Evolutionary conservation across 371 early-diverging fungal species (phyloP), one percentile per base, ranked within the genome.

Genomic region (Rhizopus delemar): DNA sequence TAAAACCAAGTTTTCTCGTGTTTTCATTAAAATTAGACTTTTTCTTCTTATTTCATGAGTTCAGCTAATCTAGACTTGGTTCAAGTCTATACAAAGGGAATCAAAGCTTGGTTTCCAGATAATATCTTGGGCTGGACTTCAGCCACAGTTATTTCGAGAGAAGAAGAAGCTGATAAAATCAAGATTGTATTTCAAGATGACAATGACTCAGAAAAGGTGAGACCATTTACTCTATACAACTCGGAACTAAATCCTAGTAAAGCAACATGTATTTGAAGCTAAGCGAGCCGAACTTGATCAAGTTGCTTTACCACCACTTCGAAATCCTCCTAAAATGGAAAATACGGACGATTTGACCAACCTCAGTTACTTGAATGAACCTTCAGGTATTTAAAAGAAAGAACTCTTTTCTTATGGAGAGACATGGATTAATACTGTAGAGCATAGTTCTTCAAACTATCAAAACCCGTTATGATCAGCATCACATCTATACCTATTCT

Each of bases 401-500:
- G 34, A 9, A 8, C 4, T 15, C 22, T 13, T 2, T 28, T 36
- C 6, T 28, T 3, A 46, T 15, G 8, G 1, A 46, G 39, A 28
- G 15, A 22, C 22, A 22, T 22, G 22, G 22, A 22, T 22, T 22
- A 22, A 22, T 22, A 22, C 22, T 22, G 22, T 22, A 22, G 22
- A 22, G 1, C 22, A 32, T 57, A 79, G 96, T 98, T 5, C 81
- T 97, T 50, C 87, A 95, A 71, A 95, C 93, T 65, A 90, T 97
- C 66, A 82, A 83, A 53, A 84, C 90, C 29, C 86, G 97, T 56
- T 98, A 96, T 71, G 78, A 82, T 6, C 90, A 92, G 70, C 90
- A 89, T 68, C 89, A 88, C 69, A 96, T 97, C 57, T 99, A 99
- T 77, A 99, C 99, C 15, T 98, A 97, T 71, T 97, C 98, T 34